A percentile compares a stretch with the other conserved stretches of the same genome.
phyloP scores from a whole-genome alignment of 2,329 filamentous ascomycete genomes.

The Fusarium sp. region DNA sequence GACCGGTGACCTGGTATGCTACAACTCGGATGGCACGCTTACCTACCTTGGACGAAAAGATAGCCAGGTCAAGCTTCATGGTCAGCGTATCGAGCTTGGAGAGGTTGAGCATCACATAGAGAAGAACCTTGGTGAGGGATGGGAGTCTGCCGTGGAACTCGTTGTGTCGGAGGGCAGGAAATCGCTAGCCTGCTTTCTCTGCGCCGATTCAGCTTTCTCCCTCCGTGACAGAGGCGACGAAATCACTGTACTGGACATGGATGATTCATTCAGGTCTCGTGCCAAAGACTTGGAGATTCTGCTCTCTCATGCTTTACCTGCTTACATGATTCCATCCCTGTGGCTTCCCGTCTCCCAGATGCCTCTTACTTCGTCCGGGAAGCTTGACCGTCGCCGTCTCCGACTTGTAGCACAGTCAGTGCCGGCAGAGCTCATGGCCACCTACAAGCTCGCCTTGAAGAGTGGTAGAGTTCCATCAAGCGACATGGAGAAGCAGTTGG shows the following conservation, averaged over 20 bases:
- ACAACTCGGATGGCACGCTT: conserved; percentile 53
- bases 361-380: conserved; percentile 55
- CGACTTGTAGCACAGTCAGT: conserved; percentile 13
- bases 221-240: conserved; percentile 1
- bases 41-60: conserved; percentile 63
- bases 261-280: neutral
- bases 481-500: conserved; percentile 29
- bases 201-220: conserved; percentile 4
- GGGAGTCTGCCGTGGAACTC: conserved; percentile 35
- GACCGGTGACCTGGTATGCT: conserved; percentile 59
- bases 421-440: neutral
- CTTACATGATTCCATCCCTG: conserved; percentile 54
- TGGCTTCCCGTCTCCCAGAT: conserved; percentile 54
- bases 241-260: conserved; percentile 3
- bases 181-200: conserved; percentile 35
- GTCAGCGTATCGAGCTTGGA: conserved; percentile 63
- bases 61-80: conserved; percentile 66
- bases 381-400: conserved; percentile 55
- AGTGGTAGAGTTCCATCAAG: conserved; percentile 48
- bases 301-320: conserved; percentile 31
- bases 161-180: conserved; percentile 22
- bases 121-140: conserved; percentile 4
- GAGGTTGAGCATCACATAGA: conserved; percentile 56
- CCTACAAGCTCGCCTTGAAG: conserved; percentile 26
- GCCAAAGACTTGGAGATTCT: conserved; percentile 12